These are phyloP conservation scores for Cladosporium sp. DNA, from an alignment of 2,329 filamentous ascomycete species.

Conservation along the genomic window DNA sequence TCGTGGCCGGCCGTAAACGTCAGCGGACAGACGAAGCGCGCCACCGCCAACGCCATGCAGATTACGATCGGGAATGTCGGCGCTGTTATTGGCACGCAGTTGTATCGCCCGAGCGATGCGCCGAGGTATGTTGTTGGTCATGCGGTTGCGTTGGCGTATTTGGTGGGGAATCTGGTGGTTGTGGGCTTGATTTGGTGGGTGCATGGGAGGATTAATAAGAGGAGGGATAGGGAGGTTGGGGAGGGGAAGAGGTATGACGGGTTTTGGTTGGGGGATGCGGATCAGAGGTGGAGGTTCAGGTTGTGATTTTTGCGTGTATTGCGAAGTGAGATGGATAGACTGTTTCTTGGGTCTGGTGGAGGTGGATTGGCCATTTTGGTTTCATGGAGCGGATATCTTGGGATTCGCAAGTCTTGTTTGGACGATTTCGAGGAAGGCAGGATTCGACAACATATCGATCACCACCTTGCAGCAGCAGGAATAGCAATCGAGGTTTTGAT, in stretches of 20 bases:
- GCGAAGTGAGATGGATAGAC: too few relatives aligned
- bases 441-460: too few relatives aligned
- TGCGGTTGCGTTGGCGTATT: slow-evolving; percentile 60
- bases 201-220: slow-evolving; percentile 55
- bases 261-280: slow-evolving; percentile 58
- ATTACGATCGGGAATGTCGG: slow-evolving; percentile 67
- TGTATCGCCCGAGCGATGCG: slow-evolving; percentile 58
- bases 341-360: too few relatives aligned
- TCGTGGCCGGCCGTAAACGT: slow-evolving; percentile 71
- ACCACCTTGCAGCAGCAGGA: too few relatives aligned
- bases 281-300: slow-evolving; percentile 60
- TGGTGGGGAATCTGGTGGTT: slow-evolving; percentile 54
- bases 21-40: slow-evolving; percentile 64
- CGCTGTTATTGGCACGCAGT: slow-evolving; percentile 63
- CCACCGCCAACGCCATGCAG: slow-evolving; percentile 64
- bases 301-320: slow-evolving; percentile 3
- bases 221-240: slow-evolving; percentile 41
- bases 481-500: too few relatives aligned
- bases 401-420: too few relatives aligned
- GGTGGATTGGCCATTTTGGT: too few relatives aligned
- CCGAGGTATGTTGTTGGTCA: slow-evolving; percentile 64
- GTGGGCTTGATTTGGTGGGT: slow-evolving; percentile 50
- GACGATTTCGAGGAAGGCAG: too few relatives aligned
- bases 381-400: too few relatives aligned
- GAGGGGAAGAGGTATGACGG: slow-evolving; percentile 46